These are phyloP conservation scores for Leishmania amazonensis DNA, from an alignment of 208 protist genomes.

Conservation along the genomic window DNA sequence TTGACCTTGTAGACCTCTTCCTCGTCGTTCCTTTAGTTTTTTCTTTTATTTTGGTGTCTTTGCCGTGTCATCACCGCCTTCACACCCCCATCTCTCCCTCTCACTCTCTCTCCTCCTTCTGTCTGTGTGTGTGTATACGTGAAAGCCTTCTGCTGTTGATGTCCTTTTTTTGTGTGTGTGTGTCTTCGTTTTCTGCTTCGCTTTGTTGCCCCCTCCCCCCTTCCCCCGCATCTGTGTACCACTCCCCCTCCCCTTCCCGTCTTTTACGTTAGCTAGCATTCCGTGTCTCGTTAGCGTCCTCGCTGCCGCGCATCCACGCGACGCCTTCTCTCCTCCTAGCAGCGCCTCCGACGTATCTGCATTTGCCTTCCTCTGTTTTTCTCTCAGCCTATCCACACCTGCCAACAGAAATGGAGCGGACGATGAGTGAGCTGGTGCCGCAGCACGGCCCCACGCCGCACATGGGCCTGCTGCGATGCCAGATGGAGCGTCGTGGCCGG, in stretches of 20 bases:
- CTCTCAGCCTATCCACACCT: background rate
- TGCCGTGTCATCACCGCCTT: background rate
- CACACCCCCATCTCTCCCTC: background rate
- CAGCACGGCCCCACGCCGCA: constrained; percentile 26
- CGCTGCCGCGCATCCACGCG: background rate
- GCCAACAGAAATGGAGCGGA: constrained; percentile 12
- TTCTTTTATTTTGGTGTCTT: background rate
- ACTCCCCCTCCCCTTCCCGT: background rate
- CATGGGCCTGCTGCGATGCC: constrained; percentile 79
- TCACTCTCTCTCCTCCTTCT: background rate
- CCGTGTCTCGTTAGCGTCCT: too few species aligned
- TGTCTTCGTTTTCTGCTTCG: background rate
- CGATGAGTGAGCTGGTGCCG: constrained; percentile 23
- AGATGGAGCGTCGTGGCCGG: constrained; percentile 50
- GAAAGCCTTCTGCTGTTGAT: background rate
- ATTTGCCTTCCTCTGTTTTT: background rate
- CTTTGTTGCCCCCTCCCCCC: background rate
- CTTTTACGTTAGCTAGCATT: background rate
- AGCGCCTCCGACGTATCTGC: background rate
- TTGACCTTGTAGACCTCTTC: background rate
- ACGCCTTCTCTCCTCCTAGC: background rate
- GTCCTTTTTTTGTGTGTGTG: background rate
- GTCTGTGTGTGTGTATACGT: background rate
- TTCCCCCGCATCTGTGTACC: background rate
- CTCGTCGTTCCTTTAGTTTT: background rate